Percentiles rank a stretch among this genome's conserved stretches.
These are phyloP conservation scores for Salix udensis DNA, from an alignment of 345 rosid species.

Conservation along the genomic window DNA sequence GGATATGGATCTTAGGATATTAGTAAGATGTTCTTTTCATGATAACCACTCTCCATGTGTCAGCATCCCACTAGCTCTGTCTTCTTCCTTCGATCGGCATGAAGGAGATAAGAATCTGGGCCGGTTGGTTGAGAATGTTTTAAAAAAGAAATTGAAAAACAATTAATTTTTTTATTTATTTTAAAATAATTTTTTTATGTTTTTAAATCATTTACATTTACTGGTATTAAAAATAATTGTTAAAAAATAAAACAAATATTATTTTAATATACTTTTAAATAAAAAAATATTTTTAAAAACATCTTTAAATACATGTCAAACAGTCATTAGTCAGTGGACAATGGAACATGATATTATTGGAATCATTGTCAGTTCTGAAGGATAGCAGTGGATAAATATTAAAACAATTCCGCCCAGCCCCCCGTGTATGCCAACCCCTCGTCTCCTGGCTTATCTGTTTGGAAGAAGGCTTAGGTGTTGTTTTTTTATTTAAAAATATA, in stretches of 20 bases:
- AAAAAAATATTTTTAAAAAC: no score
- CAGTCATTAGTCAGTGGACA: background rate
- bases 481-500: no score
- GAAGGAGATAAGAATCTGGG: background rate
- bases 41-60: background rate
- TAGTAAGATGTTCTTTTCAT: background rate
- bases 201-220: no score
- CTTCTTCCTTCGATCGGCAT: background rate
- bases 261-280: no score
- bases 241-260: no score
- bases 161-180: no score
- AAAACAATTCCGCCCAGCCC: background rate
- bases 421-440: background rate
- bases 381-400: background rate
- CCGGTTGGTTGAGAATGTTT: no score
- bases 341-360: background rate
- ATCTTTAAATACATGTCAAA: no score
- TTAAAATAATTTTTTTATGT: no score
- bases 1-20: background rate
- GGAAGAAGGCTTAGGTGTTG: no score
- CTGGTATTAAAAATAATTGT: no score
- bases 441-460: background rate
- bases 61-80: background rate
- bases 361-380: background rate
- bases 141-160: no score